Conservation (phyloP, 169 alveolate species). For the Perkinsus olseni region DNA sequence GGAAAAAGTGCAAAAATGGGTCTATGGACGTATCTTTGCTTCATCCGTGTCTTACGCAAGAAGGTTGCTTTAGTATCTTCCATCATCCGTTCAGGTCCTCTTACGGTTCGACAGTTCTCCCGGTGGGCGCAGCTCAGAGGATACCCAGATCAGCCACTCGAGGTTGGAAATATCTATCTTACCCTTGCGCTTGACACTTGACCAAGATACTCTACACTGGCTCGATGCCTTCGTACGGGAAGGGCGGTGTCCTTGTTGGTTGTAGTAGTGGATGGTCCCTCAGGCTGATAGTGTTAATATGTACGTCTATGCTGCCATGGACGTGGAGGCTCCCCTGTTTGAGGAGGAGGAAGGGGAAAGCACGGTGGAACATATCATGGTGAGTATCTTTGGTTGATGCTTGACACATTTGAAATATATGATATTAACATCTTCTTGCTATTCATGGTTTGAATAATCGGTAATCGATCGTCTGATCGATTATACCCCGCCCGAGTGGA, state of each 20-base stretch:
- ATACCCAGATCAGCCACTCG: background rate
- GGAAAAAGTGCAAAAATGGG: too few species aligned
- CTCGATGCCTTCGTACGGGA: background rate
- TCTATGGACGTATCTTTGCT: too few species aligned
- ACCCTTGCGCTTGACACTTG: background rate
- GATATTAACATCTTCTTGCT: too few species aligned
- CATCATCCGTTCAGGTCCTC: background rate
- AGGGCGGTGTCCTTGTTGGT: background rate
- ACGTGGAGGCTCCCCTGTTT: background rate
- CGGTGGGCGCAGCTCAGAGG: background rate
- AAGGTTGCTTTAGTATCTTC: background rate
- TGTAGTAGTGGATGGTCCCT: background rate
- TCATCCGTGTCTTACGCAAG: too few species aligned
- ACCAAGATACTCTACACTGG: background rate
- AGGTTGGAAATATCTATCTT: background rate
- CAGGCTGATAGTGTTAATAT: background rate
- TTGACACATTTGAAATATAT: background rate
- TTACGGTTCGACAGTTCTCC: background rate
- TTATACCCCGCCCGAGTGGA: background rate
- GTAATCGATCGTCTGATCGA: background rate
- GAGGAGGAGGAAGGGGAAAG: background rate
- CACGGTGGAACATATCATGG: background rate
- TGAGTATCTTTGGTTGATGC: background rate
- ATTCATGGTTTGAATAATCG: too few species aligned
- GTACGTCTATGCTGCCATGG: background rate